Evolutionary conservation across 768 basidiomycete species (phyloP), one percentile per base, ranked within the genome.

Genomic region (Leccinum disarticulatum): DNA sequence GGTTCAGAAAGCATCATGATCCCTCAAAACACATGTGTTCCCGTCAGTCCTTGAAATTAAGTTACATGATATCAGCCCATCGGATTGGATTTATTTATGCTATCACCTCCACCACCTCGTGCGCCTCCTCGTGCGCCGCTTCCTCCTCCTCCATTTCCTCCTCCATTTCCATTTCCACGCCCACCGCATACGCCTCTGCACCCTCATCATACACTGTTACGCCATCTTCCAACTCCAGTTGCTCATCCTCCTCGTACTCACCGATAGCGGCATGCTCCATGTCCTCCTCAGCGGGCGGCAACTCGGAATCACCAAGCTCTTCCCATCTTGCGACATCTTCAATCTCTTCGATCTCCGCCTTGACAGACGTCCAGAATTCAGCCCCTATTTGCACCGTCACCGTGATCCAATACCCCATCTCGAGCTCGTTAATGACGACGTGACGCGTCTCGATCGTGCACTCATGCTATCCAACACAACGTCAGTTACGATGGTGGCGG

Each of bases 341-440:
- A n/a, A 43, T 43, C 9, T 43, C n/a, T n/a, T 43, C 41, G 5
- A 43, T 10, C 9, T 43, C 41, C n/a, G 9, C n/a, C 41, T 43
- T 10, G 41, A 43, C 41, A 43, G 41, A 43, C 41, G 8, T 10
- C 41, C 41, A 43, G 41, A 43, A 43, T 43, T 43, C 41, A n/a
- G 11, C 41, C 8, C 41, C n/a, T 43, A 43, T 43, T 10, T 43
- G 41, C 10, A 69, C 17, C 0, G 54, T 52, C 9, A 60, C 43
- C 28, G 25, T 43, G 51, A 66, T 43, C 59, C 63, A 65, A 50
- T 68, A 65, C 28, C 68, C 68, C 60, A 63, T 53, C n/a, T 70
- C 61, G 33, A 69, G 30, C 10, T 61, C 55, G 9, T 57, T 54
- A 1, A 60, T 33, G 35, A 52, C 25, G 25, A 61, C 14, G 3